phyloP scores from a whole-genome alignment of 768 basidiomycete species.

The Cystofilobasidium macerans region DNA sequence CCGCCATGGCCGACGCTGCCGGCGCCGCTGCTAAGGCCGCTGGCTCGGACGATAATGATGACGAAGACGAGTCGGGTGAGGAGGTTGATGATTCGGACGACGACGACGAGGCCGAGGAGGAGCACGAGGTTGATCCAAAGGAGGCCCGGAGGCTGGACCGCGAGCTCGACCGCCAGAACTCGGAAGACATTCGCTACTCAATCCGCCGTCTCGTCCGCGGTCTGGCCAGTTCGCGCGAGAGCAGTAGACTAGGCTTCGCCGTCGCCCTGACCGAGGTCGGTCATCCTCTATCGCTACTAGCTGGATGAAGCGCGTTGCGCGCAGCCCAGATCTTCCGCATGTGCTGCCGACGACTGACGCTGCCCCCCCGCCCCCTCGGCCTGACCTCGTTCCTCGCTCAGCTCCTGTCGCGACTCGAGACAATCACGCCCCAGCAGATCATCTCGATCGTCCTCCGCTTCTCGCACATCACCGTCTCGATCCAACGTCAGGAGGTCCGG shows the following conservation, averaged over 20 bases:
- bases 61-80: slow-evolving; percentile 43
- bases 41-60: slow-evolving; percentile 36
- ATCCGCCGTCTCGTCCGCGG: slow-evolving; percentile 76
- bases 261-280: slow-evolving; percentile 88
- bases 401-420: slow-evolving; percentile 61
- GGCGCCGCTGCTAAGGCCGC: slow-evolving; percentile 32
- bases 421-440: slow-evolving; percentile 65
- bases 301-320: too few relatives aligned
- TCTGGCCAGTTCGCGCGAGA: slow-evolving; percentile 81
- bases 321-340: too few relatives aligned
- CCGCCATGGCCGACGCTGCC: slow-evolving; percentile 4
- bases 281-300: slow-evolving; percentile 1
- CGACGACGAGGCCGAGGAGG: slow-evolving; percentile 31
- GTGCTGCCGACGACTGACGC: neutral
- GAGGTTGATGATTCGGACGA: slow-evolving; percentile 45
- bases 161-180: slow-evolving; percentile 52
- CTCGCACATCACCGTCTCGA: slow-evolving; percentile 60
- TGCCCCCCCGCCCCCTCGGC: neutral
- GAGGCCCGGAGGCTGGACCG: slow-evolving; percentile 33
- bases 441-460: slow-evolving; percentile 60
- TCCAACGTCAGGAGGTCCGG: slow-evolving; percentile 83
- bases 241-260: slow-evolving; percentile 86
- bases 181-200: slow-evolving; percentile 86
- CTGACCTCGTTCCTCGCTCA: slow-evolving; percentile 35
- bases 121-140: slow-evolving; percentile 28